Base-by-base conservation (phyloP, 75 land plant genomes). In the Cupressus sempervirens region DNA sequence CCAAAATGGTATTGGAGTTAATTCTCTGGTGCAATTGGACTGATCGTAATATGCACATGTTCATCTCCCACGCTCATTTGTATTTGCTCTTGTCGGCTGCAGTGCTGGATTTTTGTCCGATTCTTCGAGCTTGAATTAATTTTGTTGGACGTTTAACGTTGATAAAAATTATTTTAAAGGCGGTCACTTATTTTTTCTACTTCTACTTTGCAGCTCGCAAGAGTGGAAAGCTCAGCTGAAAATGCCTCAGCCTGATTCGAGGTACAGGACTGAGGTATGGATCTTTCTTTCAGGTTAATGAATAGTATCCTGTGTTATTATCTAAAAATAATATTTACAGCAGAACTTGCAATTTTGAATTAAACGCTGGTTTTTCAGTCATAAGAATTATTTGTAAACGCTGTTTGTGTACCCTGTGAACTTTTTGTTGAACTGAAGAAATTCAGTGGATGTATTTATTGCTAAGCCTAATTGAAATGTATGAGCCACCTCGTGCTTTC, bases 191-290 rank as follows among this genome's bases (percentile, higher is more conserved):
- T 62, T 67, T 34, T 40, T 50, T 35, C 68, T 81, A 14, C 13
- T 87, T 75, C 9, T 77, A 35, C 73, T 70, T 48, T 40, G 74
- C 87, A 96, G 97, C 85, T 87, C 90, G 75, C 91, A 96, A 84
- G 97, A 97, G 84, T 97, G 97, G 97, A 97, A 97, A 85, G 89
- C 93, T 29, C 91, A 90, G 50, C 81, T 97, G 68, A 95, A 92
- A 84, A 40, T 91, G 40, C 98, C 98, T 48, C 93, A 94, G 65
- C 56, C 90, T 26, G 99, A 97, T 86, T 88, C 93, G 34, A 97
- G 99, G 48, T 95, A 94, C 90, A 95, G 80, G 88, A 96, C 98
- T 56, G 98, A 96, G 93, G 98, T 96, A 91, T 80, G 83, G n/a
- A 29, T 72, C 53, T 6, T 46, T 62, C 62, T 40, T 85, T 79